Evolutionary conservation across 257 asterid genomes (phyloP).

Genomic region (Solanum pennellii): DNA sequence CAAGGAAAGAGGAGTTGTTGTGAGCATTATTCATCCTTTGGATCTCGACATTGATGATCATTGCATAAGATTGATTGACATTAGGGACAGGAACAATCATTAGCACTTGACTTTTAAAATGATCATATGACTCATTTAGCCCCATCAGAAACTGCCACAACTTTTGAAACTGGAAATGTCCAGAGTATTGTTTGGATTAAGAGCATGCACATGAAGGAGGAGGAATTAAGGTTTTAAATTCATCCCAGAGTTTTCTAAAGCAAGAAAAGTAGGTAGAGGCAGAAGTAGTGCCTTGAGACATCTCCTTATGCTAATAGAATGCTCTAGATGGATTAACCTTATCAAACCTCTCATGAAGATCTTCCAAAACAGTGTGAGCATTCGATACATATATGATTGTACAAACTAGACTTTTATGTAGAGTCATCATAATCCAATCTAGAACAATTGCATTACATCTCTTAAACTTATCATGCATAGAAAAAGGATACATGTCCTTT

Average conservation of each 20-base stretch:
- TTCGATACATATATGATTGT: too few relatives aligned
- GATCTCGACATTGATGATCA: not conserved
- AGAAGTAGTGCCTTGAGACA: not conserved
- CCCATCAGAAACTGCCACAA: not conserved
- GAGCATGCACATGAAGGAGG: not conserved
- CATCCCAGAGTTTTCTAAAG: not conserved
- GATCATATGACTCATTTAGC: not conserved
- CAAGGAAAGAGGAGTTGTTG: not conserved
- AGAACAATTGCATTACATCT: not conserved
- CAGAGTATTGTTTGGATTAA: not conserved
- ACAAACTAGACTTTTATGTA: not conserved
- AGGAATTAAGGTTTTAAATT: not conserved
- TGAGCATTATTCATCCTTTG: not conserved
- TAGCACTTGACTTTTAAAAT: not conserved
- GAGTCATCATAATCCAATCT: not conserved
- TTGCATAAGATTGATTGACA: not conserved
- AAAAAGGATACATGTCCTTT: not conserved
- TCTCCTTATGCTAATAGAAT: not conserved
- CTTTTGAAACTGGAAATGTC: not conserved
- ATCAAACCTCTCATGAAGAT: not conserved
- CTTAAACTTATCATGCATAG: not conserved
- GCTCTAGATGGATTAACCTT: not conserved
- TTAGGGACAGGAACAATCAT: not conserved
- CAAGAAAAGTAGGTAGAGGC: not conserved
- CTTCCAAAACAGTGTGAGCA: not conserved